Percentiles rank a stretch among this genome's conserved stretches.
phyloP scores from a whole-genome alignment of 352 stramenopile species.

The Globisporangium iwayamae region DNA sequence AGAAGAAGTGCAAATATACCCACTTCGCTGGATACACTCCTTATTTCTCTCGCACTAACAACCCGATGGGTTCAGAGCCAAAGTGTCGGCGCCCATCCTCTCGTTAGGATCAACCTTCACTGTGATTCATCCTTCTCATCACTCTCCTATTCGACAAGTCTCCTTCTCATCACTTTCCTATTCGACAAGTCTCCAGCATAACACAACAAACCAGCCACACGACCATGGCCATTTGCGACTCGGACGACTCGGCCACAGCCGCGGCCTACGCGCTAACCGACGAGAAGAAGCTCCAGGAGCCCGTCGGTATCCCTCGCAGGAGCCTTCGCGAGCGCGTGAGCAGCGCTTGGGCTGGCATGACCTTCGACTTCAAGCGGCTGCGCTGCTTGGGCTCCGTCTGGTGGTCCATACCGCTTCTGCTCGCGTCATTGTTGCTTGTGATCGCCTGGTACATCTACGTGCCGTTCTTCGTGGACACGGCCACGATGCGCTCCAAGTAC shows the following conservation, averaged over 20 bases:
- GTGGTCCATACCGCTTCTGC: background rate
- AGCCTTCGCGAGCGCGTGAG: no score
- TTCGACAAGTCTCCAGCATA: background rate
- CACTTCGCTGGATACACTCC: conserved; percentile 2
- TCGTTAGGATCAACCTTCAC: no score
- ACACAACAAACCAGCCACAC: background rate
- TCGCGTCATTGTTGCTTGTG: background rate
- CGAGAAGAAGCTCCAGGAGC: background rate
- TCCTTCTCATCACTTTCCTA: background rate
- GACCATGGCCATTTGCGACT: background rate
- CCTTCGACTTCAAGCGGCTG: background rate
- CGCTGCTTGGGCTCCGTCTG: background rate
- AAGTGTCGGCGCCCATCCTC: background rate
- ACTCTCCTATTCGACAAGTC: background rate
- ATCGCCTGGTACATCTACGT: conserved; percentile 1
- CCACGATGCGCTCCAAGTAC: background rate
- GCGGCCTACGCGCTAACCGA: background rate
- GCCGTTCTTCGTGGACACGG: conserved; percentile 3
- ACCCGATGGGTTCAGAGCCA: background rate
- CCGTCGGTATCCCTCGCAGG: background rate
- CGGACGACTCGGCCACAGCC: background rate
- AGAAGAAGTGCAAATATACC: background rate
- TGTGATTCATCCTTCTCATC: no score
- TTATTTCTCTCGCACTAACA: background rate
- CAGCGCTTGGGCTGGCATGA: background rate